Evolutionary conservation across 2,329 filamentous ascomycete genomes (phyloP).

Genomic region (Paecilomyces fulvus): DNA sequence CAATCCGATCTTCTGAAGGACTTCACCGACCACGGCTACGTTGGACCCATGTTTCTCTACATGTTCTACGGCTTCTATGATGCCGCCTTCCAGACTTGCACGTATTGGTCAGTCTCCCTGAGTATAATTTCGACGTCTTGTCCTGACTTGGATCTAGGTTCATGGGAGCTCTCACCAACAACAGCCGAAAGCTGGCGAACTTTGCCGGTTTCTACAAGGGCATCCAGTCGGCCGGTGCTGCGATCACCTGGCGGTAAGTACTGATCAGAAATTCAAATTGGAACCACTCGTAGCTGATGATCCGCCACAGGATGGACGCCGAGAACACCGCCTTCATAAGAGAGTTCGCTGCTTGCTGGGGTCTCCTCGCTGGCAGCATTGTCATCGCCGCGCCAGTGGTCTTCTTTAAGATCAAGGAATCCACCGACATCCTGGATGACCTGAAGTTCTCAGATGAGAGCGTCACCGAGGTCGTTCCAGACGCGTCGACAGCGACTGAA

Average conservation of each 20-base stretch:
- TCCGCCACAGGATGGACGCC: slow-evolving; percentile 54
- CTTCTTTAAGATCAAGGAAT: slow-evolving; percentile 69
- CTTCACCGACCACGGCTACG: slow-evolving; percentile 60
- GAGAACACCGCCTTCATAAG: slow-evolving; percentile 56
- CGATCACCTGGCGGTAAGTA: slow-evolving; percentile 42
- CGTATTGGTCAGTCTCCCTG: slow-evolving; percentile 62
- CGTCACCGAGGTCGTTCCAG: slow-evolving; percentile 52
- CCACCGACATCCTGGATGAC: slow-evolving; percentile 72
- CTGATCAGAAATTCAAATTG: neutral
- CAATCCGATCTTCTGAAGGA: slow-evolving; percentile 40
- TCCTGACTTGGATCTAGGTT: slow-evolving; percentile 46
- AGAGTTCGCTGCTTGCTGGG: slow-evolving; percentile 71
- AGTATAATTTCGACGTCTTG: neutral
- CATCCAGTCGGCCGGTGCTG: slow-evolving; percentile 79
- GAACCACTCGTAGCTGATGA: neutral
- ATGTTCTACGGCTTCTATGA: slow-evolving; percentile 89
- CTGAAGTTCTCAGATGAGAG: slow-evolving; percentile 80
- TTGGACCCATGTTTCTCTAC: slow-evolving; percentile 78
- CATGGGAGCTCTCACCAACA: slow-evolving; percentile 91
- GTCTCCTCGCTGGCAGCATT: slow-evolving; percentile 62
- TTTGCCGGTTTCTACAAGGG: slow-evolving; percentile 86
- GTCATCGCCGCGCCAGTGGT: slow-evolving; percentile 72
- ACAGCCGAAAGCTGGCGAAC: slow-evolving; percentile 83
- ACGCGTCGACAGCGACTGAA: neutral
- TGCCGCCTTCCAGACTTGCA: slow-evolving; percentile 78